Evolutionary conservation across 495 filamentous ascomycete genomes (phyloP).

Genomic region (Hypoxylon cercidicola): DNA sequence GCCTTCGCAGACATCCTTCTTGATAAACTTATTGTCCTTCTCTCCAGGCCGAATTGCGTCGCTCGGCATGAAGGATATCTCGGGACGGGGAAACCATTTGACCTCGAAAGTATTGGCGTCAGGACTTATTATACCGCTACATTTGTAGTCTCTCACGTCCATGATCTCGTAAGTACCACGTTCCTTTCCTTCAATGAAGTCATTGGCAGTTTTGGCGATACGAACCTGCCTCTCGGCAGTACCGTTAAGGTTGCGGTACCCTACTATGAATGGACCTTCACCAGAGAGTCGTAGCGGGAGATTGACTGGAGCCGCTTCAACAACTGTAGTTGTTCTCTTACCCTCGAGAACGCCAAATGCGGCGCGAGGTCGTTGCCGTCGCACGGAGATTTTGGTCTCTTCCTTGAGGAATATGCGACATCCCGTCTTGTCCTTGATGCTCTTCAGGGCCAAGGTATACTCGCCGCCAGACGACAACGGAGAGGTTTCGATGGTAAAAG

Average conservation of each 20-base stretch:
- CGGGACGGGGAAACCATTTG: slow-evolving; percentile 82
- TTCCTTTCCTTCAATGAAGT: slow-evolving; percentile 69
- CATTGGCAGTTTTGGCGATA: slow-evolving; percentile 71
- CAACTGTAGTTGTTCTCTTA: slow-evolving; percentile 72
- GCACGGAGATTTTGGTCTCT: slow-evolving; percentile 82
- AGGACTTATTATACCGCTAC: slow-evolving; percentile 80
- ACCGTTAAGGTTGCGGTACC: slow-evolving; percentile 72
- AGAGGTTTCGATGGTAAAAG: slow-evolving; percentile 77
- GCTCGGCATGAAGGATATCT: slow-evolving; percentile 72
- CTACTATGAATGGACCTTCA: slow-evolving; percentile 81
- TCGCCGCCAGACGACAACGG: slow-evolving; percentile 82
- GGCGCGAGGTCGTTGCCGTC: slow-evolving; percentile 84
- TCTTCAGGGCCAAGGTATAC: slow-evolving; percentile 83
- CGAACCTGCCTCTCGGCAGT: slow-evolving; percentile 56
- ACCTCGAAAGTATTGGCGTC: slow-evolving; percentile 79
- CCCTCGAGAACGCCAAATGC: slow-evolving; percentile 85
- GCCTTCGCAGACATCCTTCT: slow-evolving; percentile 90
- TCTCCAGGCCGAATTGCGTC: slow-evolving; percentile 60
- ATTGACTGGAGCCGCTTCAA: slow-evolving; percentile 77
- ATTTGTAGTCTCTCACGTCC: slow-evolving; percentile 77
- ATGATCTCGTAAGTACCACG: slow-evolving; percentile 82
- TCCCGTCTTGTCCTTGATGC: slow-evolving; percentile 82
- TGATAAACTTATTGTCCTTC: slow-evolving; percentile 64
- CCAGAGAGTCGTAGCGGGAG: slow-evolving; percentile 87
- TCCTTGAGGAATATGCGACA: slow-evolving; percentile 87